Evolutionary conservation across 2,329 filamentous ascomycete species (phyloP).

Genomic region (Ceratocystis albifundus): DNA sequence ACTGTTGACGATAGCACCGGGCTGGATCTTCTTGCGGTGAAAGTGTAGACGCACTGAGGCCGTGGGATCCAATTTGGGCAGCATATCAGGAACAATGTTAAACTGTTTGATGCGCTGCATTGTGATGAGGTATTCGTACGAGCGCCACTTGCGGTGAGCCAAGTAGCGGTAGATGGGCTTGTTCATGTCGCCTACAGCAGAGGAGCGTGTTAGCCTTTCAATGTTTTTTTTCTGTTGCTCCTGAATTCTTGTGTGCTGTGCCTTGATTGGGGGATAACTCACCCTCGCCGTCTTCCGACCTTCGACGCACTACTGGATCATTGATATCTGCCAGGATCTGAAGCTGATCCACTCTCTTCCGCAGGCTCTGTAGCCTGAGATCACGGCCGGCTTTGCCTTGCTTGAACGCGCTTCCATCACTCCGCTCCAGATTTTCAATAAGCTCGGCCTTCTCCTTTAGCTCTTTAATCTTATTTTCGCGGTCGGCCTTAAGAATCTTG

Average conservation of each 20-base stretch:
- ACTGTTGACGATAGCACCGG: constrained; percentile 69
- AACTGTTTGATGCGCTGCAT: constrained; percentile 79
- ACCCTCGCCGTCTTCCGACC: constrained; percentile 87
- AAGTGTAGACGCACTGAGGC: constrained; percentile 78
- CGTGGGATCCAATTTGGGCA: constrained; percentile 65
- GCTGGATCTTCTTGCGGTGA: constrained; percentile 53
- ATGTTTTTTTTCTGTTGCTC: constrained; percentile 23
- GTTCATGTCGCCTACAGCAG: constrained; percentile 67
- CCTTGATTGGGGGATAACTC: constrained; percentile 28
- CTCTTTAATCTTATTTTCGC: constrained; percentile 64
- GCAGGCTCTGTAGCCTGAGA: constrained; percentile 56
- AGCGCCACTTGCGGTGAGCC: constrained; percentile 76
- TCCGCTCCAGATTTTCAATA: constrained; percentile 55
- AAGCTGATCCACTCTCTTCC: constrained; percentile 58
- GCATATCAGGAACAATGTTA: constrained; percentile 75
- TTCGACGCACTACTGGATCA: constrained; percentile 84
- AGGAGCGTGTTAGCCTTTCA: constrained; percentile 10
- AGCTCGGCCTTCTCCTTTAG: constrained; percentile 57
- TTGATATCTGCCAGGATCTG: constrained; percentile 92
- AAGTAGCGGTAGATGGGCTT: constrained; percentile 92
- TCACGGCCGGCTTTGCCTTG: constrained; percentile 57
- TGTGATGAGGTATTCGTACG: constrained; percentile 67
- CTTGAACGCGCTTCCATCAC: constrained; percentile 43
- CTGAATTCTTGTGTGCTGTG: too few species aligned
- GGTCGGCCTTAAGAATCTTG: constrained; percentile 67